These are phyloP conservation scores for Solanum sparsipilum DNA, from an alignment of 257 asterid species.

Conservation along the genomic window DNA sequence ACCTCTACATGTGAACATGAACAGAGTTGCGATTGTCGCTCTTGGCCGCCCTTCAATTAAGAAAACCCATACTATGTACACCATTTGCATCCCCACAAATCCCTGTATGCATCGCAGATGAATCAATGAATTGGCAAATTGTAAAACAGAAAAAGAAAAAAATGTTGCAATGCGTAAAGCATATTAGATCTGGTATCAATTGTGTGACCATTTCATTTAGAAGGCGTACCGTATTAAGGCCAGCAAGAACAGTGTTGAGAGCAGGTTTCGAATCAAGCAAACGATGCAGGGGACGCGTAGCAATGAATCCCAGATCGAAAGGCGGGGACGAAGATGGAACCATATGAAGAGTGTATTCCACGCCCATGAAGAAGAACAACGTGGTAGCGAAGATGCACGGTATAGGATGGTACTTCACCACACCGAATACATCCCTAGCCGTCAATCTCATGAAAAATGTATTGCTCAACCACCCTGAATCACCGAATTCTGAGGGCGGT, in stretches of 20 bases:
- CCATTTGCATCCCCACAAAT: slow-evolving; percentile 76
- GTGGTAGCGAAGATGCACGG: slow-evolving; percentile 43
- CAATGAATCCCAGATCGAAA: slow-evolving; percentile 60
- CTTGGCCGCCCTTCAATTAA: slow-evolving; percentile 80
- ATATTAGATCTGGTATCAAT: background rate
- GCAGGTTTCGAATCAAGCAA: slow-evolving; percentile 43
- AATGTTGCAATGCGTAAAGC: background rate
- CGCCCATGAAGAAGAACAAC: slow-evolving; percentile 48
- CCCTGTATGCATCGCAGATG: slow-evolving; percentile 20
- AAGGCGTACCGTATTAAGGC: slow-evolving; percentile 50
- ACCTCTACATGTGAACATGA: slow-evolving; percentile 95
- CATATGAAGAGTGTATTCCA: slow-evolving; percentile 60
- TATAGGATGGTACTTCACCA: slow-evolving; percentile 44
- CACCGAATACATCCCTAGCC: slow-evolving; percentile 15
- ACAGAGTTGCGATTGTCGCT: slow-evolving; percentile 65
- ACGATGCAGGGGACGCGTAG: slow-evolving; percentile 41
- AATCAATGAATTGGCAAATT: background rate
- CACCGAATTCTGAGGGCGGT: background rate
- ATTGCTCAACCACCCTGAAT: background rate
- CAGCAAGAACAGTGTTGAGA: slow-evolving; percentile 54
- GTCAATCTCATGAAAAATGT: slow-evolving; percentile 26
- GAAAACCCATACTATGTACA: slow-evolving; percentile 70
- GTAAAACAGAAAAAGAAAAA: background rate
- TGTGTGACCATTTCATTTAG: background rate
- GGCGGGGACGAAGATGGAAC: slow-evolving; percentile 46